A percentile compares a stretch with the other conserved stretches of the same genome.
These are phyloP conservation scores for Sclerotiophoma versabilis DNA, from an alignment of 2,329 filamentous ascomycete genomes.

Conservation along the genomic window DNA sequence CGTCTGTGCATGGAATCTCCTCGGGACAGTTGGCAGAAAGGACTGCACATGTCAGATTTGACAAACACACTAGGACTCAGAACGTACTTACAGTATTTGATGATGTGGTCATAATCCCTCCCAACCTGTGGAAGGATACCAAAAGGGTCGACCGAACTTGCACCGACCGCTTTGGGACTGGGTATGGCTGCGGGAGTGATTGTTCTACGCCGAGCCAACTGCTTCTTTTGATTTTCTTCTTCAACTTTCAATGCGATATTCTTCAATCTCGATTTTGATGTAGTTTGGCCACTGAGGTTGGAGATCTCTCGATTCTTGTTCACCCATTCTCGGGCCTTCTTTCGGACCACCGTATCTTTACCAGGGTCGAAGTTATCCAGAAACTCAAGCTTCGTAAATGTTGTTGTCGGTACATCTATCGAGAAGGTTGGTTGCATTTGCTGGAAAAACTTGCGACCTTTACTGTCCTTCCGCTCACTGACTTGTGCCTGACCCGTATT, in stretches of 20 bases:
- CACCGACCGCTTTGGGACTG: slow-evolving; percentile 3
- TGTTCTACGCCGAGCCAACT: neutral
- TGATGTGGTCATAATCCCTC: slow-evolving; percentile 32
- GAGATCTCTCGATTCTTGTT: slow-evolving; percentile 25
- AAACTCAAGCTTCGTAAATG: slow-evolving; percentile 25
- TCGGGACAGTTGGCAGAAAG: slow-evolving; percentile 28
- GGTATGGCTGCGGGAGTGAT: neutral
- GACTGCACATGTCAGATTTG: slow-evolving; percentile 16
- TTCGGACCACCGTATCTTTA: slow-evolving; percentile 31
- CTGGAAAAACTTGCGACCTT: slow-evolving; percentile 29
- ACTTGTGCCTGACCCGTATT: neutral
- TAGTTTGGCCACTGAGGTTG: slow-evolving; percentile 5
- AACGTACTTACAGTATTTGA: slow-evolving; percentile 30
- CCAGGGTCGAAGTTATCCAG: slow-evolving; percentile 32
- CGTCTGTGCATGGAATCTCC: slow-evolving; percentile 23
- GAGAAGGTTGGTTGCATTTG: slow-evolving; percentile 33
- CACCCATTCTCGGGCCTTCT: slow-evolving; percentile 39
- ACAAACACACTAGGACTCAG: neutral
- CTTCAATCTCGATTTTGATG: slow-evolving; percentile 5
- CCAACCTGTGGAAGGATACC: slow-evolving; percentile 27
- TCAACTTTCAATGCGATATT: neutral
- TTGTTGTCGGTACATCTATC: slow-evolving; percentile 20
- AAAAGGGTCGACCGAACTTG: slow-evolving; percentile 28
- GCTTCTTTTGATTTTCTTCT: slow-evolving; percentile 6
- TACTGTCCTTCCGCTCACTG: slow-evolving; percentile 4